phyloP scores from a whole-genome alignment of 1,139 yeast genomes.

The Suhomyces bokatorum region DNA sequence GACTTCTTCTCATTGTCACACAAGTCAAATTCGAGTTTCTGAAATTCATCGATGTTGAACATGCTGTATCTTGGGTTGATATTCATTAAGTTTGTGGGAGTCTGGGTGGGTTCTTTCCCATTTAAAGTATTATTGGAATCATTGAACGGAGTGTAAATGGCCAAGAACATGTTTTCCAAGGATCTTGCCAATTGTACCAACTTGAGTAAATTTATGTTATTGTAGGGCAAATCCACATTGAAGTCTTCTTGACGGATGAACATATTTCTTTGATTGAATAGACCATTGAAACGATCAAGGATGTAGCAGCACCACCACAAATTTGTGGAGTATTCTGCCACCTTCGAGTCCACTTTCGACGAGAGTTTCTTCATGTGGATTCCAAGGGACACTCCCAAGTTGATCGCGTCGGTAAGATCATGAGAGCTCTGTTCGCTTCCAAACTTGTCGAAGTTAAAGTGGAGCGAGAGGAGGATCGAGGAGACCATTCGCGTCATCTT shows the following conservation, averaged over 20 bases:
- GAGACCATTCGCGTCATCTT: constrained; percentile 32
- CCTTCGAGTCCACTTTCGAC: constrained; percentile 16
- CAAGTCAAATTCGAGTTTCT: constrained; percentile 27
- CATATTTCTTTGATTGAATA: constrained; percentile 39
- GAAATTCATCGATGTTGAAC: constrained; percentile 30
- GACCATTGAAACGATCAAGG: constrained; percentile 38
- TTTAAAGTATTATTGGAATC: constrained; percentile 10
- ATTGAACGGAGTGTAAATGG: constrained; percentile 33
- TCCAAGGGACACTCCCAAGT: constrained; percentile 31
- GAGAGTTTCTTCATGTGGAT: constrained; percentile 34
- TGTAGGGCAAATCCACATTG: constrained; percentile 29
- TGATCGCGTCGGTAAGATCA: constrained; percentile 35
- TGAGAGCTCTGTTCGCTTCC: constrained; percentile 42
- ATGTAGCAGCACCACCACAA: constrained; percentile 42
- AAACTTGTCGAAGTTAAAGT: constrained; percentile 30
- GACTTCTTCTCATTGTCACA: constrained; percentile 23
- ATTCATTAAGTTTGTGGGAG: constrained; percentile 11
- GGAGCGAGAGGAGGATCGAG: constrained; percentile 31
- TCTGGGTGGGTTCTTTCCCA: not conserved
- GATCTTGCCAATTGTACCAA: constrained; percentile 30
- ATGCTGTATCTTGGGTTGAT: constrained; percentile 17
- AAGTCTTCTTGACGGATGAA: constrained; percentile 38
- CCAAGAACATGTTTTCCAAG: constrained; percentile 32
- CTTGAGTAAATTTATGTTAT: constrained; percentile 25
- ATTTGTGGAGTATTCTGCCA: constrained; percentile 25